Evolutionary conservation across 139 green algal genomes (phyloP), one percentile per base, ranked within the genome.

Genomic region (Limnomonas spitsbergensis): DNA sequence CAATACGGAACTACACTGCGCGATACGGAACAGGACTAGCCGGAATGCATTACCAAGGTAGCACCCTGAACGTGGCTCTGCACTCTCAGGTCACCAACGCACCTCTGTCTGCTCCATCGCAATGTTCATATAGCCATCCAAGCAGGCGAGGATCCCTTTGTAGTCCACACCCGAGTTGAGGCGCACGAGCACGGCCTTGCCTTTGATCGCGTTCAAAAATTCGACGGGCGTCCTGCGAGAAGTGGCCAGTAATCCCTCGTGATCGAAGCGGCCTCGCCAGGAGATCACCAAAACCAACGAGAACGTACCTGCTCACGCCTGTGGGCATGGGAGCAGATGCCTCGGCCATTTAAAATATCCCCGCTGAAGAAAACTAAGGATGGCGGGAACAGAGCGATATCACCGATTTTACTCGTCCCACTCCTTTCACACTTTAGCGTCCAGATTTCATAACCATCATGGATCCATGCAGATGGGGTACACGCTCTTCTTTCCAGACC

Each of bases 111-210:
- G 93, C 86, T 99, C 96, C 95, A 99, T 98, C 0, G 96, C 96
- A 42, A 99, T 98, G 88, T 99, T 99, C 96, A 99, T 99, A 88
- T 98, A 99, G 31, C 96, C 96, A 83, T 99, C 96, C 38, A 99
- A 78, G 82, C 95, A 98, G 0, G 94, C 94, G 36, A 99, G 83
- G 6, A 99, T 91, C 1, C 96, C 95, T 97, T 91, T 73, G 77
- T 99, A 99, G 79, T 98, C 96, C 4, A 97, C 94, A 0, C 96
- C 96, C 1, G 91, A 97, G 82, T 98, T 99, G 3, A 99, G 91
- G 84, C 97, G 98, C 0, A 99, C 96, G 1, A 98, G 80, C 1
- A 99, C 96, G 0, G 91, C 87, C 78, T 97, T 96, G 39, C 96
- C 96, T 61, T 94, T 94, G 78, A 99, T 99, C 6, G 90, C 88